Evolutionary conservation across 495 filamentous ascomycete genomes (phyloP), one percentile per base, ranked within the genome.

Genomic region (Terfezia boudieri): DNA sequence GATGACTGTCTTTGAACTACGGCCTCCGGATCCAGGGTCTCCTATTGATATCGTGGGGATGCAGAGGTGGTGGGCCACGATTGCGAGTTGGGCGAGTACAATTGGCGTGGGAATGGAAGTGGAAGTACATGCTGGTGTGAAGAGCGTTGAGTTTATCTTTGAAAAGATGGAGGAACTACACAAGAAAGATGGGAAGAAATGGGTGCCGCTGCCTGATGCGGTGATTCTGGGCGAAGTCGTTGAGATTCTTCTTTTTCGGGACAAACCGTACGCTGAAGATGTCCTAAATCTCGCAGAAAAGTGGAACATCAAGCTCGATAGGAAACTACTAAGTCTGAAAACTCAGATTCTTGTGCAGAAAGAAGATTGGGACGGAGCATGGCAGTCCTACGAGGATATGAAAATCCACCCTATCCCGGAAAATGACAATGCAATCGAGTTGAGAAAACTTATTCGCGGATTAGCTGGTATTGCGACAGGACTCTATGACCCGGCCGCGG

Each of bases 261-360:
- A 82, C 8, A 77, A 83, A 56, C 71, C 81, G n/a, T 88, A 84
- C 58, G 69, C 83, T 50, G 65, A 68, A 20, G 41, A 14, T 14
- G 41, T 14, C 41, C 8, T 46, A 46, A 20, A 46, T 9, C 67
- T 94, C 16, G 78, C 76, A 2, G 53, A 71, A 8, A 76, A 80
- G 58, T 73, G 79, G 60, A 73, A 70, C 5, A 76, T 94, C 17
- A 55, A 70, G 43, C 77, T 81, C 0, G 71, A 87, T 64, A 69
- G 72, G 5, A 67, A 71, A 55, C 90, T 86, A 0, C 78, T 76
- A 56, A 68, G 86, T 36, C 68, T 93, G 20, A 80, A 86, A 63
- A 71, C 95, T 50, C 74, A 82, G 53, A 86, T 89, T 56, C 76
- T 76, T 8, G 71, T 92, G 5, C 74, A 76, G 52, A 78, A 78